A percentile compares a stretch with the other conserved stretches of the same genome.
Evolutionary conservation across 495 filamentous ascomycete genomes (phyloP).

Genomic region (Pyronema omphalodes): DNA sequence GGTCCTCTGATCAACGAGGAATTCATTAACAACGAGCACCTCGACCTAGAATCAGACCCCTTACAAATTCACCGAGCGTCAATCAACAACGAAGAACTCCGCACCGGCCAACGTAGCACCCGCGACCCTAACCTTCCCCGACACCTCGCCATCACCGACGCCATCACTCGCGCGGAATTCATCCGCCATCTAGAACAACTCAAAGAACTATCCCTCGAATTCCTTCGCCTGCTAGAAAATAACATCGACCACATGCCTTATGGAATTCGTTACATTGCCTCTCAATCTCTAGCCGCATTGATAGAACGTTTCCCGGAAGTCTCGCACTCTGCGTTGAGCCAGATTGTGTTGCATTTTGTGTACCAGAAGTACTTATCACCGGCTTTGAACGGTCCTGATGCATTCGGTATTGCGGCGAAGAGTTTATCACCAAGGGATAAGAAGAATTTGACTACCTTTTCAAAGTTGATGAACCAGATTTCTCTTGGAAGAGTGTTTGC

Average conservation of each 20-base stretch:
- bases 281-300: constrained; percentile 66
- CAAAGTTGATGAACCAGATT: constrained; percentile 77
- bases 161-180: constrained; percentile 77
- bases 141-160: constrained; percentile 82
- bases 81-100: constrained; percentile 92
- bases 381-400: constrained; percentile 68
- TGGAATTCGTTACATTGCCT: constrained; percentile 73
- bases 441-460: constrained; percentile 75
- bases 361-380: constrained; percentile 91
- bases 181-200: constrained; percentile 87
- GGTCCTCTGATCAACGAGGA: constrained; percentile 69
- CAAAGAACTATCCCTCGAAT: constrained; percentile 79
- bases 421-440: constrained; percentile 79
- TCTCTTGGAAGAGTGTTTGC: constrained; percentile 74
- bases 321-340: constrained; percentile 55
- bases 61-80: constrained; percentile 91
- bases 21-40: constrained; percentile 72
- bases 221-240: constrained; percentile 64
- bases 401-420: constrained; percentile 73
- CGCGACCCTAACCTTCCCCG: constrained; percentile 64
- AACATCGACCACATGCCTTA: constrained; percentile 77
- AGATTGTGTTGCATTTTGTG: constrained; percentile 71
- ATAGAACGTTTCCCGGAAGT: constrained; percentile 60
- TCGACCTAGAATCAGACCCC: constrained; percentile 92
- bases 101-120: constrained; percentile 65